Conservation (phyloP, 805 yeast species). For the Candida sithepensis region DNA sequence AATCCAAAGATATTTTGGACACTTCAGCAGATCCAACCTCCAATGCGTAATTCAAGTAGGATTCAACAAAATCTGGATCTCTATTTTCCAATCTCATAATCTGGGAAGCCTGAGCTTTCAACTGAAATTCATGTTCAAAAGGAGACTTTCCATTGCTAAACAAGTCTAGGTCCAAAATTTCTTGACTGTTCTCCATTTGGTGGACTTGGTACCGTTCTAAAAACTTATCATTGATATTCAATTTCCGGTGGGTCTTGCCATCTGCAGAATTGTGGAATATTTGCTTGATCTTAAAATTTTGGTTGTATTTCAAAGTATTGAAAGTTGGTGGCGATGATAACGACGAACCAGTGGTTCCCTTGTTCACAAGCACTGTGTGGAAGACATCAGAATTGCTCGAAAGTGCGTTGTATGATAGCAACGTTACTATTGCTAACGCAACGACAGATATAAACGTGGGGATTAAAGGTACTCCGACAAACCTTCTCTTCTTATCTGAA, state of each 20-base stretch:
- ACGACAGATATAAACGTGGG: not conserved
- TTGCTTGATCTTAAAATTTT: constrained; percentile 43
- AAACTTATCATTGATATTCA: constrained; percentile 17
- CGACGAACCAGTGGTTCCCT: not conserved
- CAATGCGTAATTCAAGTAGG: constrained; percentile 57
- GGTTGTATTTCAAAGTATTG: not conserved
- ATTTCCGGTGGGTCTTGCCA: constrained; percentile 40
- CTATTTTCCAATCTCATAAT: constrained; percentile 40
- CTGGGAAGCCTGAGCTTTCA: constrained; percentile 13
- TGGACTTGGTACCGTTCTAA: constrained; percentile 1
- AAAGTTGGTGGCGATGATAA: not conserved
- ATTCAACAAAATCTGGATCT: constrained; percentile 61
- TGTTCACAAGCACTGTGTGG: not conserved
- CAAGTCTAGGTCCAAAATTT: constrained; percentile 3
- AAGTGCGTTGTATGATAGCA: not conserved
- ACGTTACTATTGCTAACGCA: not conserved
- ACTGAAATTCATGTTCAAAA: constrained; percentile 17
- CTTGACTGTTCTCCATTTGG: constrained; percentile 1
- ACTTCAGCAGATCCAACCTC: constrained; percentile 36
- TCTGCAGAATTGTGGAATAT: constrained; percentile 60
- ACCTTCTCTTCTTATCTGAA: not conserved
- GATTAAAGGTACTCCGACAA: not conserved
- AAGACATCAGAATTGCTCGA: not conserved
- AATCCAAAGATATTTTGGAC: constrained; percentile 48
- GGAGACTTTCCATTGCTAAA: constrained; percentile 9